These are phyloP conservation scores for Candida sanyaensis DNA, from an alignment of 1,139 yeast genomes.

Conservation along the genomic window DNA sequence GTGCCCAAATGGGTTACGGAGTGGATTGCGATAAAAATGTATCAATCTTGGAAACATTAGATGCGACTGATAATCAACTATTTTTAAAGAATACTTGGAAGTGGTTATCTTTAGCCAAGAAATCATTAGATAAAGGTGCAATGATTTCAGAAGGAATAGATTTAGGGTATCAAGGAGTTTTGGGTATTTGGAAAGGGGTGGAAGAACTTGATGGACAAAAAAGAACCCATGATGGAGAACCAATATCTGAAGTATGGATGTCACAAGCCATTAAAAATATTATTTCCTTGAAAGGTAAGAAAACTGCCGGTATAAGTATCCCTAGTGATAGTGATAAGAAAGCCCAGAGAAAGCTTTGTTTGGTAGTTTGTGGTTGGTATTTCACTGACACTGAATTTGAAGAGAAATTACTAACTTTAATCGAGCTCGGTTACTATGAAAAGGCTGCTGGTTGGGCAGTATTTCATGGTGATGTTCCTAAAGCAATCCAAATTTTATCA, in stretches of 20 bases:
- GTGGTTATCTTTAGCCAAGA: conserved; percentile 77
- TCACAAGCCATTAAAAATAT: conserved; percentile 46
- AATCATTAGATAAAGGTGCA: conserved; percentile 65
- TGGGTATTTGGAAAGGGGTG: conserved; percentile 87
- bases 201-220: conserved; percentile 61
- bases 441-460: conserved; percentile 99
- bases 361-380: conserved; percentile 92
- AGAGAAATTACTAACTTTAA: conserved; percentile 59
- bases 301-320: conserved; percentile 47
- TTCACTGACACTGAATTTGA: conserved; percentile 78
- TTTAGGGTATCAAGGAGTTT: conserved; percentile 83
- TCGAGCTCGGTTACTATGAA: conserved; percentile 63
- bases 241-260: conserved; percentile 45
- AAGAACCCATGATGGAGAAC: conserved; percentile 40
- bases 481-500: conserved; percentile 74
- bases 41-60: conserved; percentile 55
- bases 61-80: conserved; percentile 55
- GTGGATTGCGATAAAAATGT: conserved; percentile 68
- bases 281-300: conserved; percentile 44
- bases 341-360: conserved; percentile 71
- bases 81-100: conserved; percentile 82
- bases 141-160: conserved; percentile 73
- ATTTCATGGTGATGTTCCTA: conserved; percentile 83
- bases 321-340: conserved; percentile 53
- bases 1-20: conserved; percentile 78